Conservation (phyloP, 108 stramenopile genomes). For the Mayamaea pseudoterrestris region DNA sequence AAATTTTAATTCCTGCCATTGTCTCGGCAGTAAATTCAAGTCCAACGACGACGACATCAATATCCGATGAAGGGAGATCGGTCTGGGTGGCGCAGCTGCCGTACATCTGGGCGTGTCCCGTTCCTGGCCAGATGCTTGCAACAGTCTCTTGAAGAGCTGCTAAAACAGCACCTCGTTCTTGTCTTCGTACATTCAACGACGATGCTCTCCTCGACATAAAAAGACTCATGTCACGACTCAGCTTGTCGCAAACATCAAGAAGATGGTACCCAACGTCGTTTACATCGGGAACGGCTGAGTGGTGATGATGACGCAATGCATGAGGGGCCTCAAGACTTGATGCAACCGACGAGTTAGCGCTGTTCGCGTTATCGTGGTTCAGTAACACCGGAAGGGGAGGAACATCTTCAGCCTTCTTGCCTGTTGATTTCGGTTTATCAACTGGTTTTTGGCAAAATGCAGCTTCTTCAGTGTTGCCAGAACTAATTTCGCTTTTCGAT, state of each 20-base stretch:
- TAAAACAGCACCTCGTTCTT: constrained; percentile 53
- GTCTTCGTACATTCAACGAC: constrained; percentile 43
- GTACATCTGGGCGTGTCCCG: constrained; percentile 72
- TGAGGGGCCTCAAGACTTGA: constrained; percentile 77
- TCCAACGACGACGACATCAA: constrained; percentile 77
- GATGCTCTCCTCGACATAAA: constrained; percentile 68
- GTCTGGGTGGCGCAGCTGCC: constrained; percentile 78
- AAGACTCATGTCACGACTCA: constrained; percentile 54
- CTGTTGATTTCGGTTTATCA: neutral
- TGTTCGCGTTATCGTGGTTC: constrained; percentile 53
- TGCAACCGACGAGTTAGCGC: constrained; percentile 69
- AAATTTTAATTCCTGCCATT: neutral
- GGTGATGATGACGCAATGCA: constrained; percentile 31
- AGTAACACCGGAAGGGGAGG: constrained; percentile 64
- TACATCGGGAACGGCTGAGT: constrained; percentile 22
- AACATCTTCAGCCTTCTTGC: constrained; percentile 5
- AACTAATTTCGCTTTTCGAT: neutral
- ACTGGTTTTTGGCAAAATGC: neutral
- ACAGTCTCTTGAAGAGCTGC: constrained; percentile 54
- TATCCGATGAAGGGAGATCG: constrained; percentile 81
- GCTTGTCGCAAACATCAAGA: constrained; percentile 56
- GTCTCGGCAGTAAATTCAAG: constrained; percentile 16
- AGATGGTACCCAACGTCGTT: constrained; percentile 79
- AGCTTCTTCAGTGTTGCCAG: neutral
- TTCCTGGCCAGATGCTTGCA: constrained; percentile 50